A percentile compares a stretch with the other conserved stretches of the same genome.
These are phyloP conservation scores for Vicia faba DNA, from an alignment of 306 rosid genomes.

Conservation along the genomic window DNA sequence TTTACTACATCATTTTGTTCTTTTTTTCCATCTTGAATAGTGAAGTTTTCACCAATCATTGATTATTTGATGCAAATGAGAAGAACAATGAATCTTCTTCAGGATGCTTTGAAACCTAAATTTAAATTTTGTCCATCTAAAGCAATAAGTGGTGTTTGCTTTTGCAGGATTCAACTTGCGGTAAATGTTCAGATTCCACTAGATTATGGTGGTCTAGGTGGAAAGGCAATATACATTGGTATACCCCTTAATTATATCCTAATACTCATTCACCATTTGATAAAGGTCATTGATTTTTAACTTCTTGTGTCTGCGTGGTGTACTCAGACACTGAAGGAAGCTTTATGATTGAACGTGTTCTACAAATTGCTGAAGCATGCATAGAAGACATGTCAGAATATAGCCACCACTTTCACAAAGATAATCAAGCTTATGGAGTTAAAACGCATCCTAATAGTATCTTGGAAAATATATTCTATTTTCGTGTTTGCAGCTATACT, in stretches of 20 bases:
- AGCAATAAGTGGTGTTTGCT: constrained; percentile 23
- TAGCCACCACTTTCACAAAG: constrained; percentile 52
- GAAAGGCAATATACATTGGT: constrained; percentile 93
- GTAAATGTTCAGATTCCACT: constrained; percentile 87
- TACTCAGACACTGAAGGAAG: constrained; percentile 89
- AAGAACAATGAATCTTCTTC: background rate
- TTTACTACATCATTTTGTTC: constrained; percentile 13
- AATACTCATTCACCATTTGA: constrained; percentile 27
- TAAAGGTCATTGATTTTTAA: constrained; percentile 26
- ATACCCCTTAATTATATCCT: constrained; percentile 30
- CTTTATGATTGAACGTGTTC: constrained; percentile 92
- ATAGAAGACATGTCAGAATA: constrained; percentile 67
- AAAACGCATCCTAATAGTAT: constrained; percentile 62
- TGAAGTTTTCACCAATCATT: constrained; percentile 7
- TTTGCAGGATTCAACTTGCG: constrained; percentile 89
- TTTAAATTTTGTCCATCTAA: constrained; percentile 17
- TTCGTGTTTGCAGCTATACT: constrained; percentile 84
- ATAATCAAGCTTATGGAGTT: constrained; percentile 47
- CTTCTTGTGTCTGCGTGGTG: constrained; percentile 36
- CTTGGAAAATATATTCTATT: constrained; percentile 79
- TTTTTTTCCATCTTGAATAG: background rate
- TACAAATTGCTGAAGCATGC: constrained; percentile 91
- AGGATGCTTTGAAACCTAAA: background rate
- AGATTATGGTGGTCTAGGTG: constrained; percentile 81
- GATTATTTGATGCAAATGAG: background rate